Percentiles rank a stretch among this genome's conserved stretches.
These are phyloP conservation scores for Leccinum huronense DNA, from an alignment of 1,284 basidiomycete species.

Conservation along the genomic window DNA sequence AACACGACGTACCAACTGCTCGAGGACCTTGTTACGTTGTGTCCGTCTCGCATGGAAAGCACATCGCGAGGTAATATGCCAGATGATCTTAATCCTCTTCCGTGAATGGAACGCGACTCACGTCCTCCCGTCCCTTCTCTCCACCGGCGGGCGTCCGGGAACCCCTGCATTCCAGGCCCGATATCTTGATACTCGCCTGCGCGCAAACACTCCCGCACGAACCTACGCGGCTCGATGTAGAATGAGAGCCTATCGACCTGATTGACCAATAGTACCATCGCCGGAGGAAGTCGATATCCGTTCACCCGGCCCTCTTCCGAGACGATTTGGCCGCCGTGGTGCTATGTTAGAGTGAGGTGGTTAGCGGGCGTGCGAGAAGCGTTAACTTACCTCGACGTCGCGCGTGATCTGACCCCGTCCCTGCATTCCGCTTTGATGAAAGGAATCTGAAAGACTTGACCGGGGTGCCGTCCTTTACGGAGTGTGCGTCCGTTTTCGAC, in stretches of 20 bases:
- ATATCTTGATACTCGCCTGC: slow-evolving; percentile 18
- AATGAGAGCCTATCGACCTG: slow-evolving; percentile 19
- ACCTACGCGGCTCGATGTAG: slow-evolving; percentile 26
- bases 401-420: slow-evolving; percentile 22
- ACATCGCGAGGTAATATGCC: slow-evolving; percentile 30
- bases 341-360: slow-evolving; percentile 10
- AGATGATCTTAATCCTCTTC: slow-evolving; percentile 24
- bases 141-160: slow-evolving; percentile 24
- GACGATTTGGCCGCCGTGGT: slow-evolving; percentile 25
- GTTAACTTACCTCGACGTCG: slow-evolving; percentile 24
- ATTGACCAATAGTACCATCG: slow-evolving; percentile 27
- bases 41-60: slow-evolving; percentile 33
- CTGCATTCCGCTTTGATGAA: slow-evolving; percentile 30
- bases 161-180: slow-evolving; percentile 9
- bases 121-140: not conserved
- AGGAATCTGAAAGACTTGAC: slow-evolving; percentile 26
- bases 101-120: slow-evolving; percentile 28
- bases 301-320: slow-evolving; percentile 22
- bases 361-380: not conserved
- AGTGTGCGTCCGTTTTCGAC: slow-evolving; percentile 17
- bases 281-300: slow-evolving; percentile 24
- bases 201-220: slow-evolving; percentile 27
- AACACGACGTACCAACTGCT: slow-evolving; percentile 35
- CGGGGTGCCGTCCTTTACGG: slow-evolving; percentile 24
- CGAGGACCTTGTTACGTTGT: slow-evolving; percentile 39